Evolutionary conservation across 495 filamentous ascomycete species (phyloP).

Genomic region (Xylaria cubensis): DNA sequence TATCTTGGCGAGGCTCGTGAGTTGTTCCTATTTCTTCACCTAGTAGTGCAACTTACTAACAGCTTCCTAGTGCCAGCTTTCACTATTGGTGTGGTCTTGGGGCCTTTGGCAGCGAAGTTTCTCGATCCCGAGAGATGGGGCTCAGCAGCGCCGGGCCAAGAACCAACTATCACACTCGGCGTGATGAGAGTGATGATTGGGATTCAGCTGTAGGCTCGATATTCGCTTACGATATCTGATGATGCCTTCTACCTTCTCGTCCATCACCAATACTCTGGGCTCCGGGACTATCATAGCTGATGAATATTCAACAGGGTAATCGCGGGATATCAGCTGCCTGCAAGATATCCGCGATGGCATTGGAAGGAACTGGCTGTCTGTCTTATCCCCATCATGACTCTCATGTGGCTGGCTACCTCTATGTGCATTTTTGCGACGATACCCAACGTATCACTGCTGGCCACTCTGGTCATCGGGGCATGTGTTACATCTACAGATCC

Average conservation of each 20-base stretch:
- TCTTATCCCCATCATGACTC: constrained; percentile 84
- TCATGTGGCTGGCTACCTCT: constrained; percentile 83
- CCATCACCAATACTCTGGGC: neutral
- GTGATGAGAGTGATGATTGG: constrained; percentile 61
- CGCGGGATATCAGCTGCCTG: constrained; percentile 84
- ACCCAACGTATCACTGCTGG: constrained; percentile 55
- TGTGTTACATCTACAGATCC: constrained; percentile 69
- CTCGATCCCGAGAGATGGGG: constrained; percentile 55
- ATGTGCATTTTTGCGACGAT: constrained; percentile 77
- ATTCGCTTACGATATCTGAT: constrained; percentile 34
- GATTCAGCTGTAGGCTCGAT: constrained; percentile 52
- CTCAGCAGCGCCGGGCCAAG: constrained; percentile 44
- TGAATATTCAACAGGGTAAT: constrained; percentile 57
- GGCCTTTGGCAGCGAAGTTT: constrained; percentile 57
- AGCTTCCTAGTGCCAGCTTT: constrained; percentile 56
- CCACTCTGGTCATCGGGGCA: constrained; percentile 65
- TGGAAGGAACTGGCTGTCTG: constrained; percentile 76
- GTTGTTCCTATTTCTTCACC: constrained; percentile 27
- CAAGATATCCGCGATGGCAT: constrained; percentile 75
- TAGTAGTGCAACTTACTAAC: neutral
- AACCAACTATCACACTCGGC: constrained; percentile 55
- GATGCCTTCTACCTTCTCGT: constrained; percentile 9
- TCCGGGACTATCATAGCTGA: constrained; percentile 43
- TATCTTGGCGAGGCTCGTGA: constrained; percentile 64
- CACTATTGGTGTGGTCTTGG: constrained; percentile 54